phyloP scores from a whole-genome alignment of 2,329 filamentous ascomycete species.

The Fusarium tjaetaba region DNA sequence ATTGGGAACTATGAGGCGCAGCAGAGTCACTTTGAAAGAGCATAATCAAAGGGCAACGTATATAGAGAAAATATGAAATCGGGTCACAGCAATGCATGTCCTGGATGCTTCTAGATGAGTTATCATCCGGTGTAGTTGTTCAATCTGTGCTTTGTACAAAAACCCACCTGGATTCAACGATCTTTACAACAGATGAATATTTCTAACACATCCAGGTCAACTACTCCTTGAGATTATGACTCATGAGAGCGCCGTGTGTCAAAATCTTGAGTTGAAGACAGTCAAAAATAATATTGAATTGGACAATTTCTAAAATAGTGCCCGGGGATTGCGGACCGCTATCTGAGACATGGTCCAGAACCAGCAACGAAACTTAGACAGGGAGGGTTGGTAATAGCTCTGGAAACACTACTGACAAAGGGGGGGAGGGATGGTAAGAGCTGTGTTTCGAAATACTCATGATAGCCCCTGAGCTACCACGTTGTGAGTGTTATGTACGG shows the following conservation, averaged over 20 bases:
- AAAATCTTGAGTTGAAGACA: neutral
- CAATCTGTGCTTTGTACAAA: neutral
- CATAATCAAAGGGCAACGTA: slow-evolving; percentile 32
- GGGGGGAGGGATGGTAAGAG: slow-evolving; percentile 5
- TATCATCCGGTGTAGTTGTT: neutral
- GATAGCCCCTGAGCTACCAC: slow-evolving; percentile 23
- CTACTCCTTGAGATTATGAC: neutral
- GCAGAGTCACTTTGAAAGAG: slow-evolving; percentile 16
- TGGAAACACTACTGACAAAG: neutral
- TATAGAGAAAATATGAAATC: slow-evolving; percentile 35
- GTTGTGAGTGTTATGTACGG: slow-evolving; percentile 32
- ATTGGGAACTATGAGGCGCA: slow-evolving; percentile 30
- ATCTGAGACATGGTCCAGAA: slow-evolving; percentile 21
- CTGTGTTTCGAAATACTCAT: slow-evolving; percentile 20
- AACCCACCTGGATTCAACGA: neutral
- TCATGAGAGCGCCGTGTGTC: neutral
- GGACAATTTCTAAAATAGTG: neutral
- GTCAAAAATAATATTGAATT: neutral
- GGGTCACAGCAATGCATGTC: slow-evolving; percentile 2
- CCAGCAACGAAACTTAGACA: neutral
- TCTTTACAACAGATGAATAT: neutral
- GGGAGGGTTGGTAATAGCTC: slow-evolving; percentile 3
- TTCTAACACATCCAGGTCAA: neutral
- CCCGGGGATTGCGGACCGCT: slow-evolving; percentile 5
- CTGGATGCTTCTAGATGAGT: neutral